phyloP scores from a whole-genome alignment of 1,284 basidiomycete genomes.

The Uromyces viciae-fabae region DNA sequence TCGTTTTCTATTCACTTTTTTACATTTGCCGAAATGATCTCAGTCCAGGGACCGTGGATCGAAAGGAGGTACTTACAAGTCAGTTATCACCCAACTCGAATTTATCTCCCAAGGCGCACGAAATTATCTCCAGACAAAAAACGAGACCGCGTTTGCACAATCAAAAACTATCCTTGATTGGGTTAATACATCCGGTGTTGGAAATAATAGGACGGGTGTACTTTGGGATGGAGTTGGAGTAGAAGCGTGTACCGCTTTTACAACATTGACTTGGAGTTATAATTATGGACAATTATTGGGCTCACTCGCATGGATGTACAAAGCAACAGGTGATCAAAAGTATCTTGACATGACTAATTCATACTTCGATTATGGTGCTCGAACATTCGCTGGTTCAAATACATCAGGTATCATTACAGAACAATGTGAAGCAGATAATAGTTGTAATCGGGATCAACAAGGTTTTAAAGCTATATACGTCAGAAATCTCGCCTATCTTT shows the following conservation, averaged over 20 bases:
- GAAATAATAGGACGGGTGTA: not conserved
- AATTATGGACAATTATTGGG: conserved; percentile 39
- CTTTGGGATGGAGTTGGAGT: conserved; percentile 24
- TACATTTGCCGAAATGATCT: not conserved
- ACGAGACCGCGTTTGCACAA: not conserved
- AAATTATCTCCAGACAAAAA: conserved; percentile 25
- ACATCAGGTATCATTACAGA: conserved; percentile 41
- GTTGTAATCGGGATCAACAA: conserved; percentile 45
- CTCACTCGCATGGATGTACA: conserved; percentile 29
- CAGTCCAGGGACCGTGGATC: conserved; percentile 23
- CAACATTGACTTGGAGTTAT: conserved; percentile 13
- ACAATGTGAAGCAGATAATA: conserved; percentile 16
- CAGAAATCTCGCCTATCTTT: conserved; percentile 33
- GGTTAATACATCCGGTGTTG: conserved; percentile 25
- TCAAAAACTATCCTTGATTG: conserved; percentile 10
- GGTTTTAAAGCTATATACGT: conserved; percentile 43
- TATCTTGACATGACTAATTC: conserved; percentile 31
- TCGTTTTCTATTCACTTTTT: not conserved
- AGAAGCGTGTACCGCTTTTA: not conserved
- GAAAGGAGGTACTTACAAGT: conserved; percentile 24
- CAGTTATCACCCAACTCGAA: conserved; percentile 39
- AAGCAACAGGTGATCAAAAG: conserved; percentile 23
- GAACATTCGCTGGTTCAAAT: conserved; percentile 5
- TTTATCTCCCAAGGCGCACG: conserved; percentile 38
- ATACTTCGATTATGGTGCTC: not conserved